Base-by-base conservation (phyloP, 1,284 basidiomycete genomes). In the Fistulina hepatica region DNA sequence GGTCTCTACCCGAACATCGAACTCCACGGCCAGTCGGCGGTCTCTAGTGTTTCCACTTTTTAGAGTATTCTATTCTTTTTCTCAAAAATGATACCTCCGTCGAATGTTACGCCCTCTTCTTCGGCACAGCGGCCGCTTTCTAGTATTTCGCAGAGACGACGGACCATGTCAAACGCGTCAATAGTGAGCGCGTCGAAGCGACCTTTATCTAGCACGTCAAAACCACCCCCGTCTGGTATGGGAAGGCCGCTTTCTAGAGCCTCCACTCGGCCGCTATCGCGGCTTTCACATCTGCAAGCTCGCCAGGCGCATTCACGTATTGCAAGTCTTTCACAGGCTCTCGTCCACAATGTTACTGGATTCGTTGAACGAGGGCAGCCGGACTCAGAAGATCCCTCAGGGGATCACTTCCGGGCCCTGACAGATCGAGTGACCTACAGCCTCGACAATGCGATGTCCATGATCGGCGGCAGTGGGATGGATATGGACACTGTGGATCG, bases 401-500 rank as follows among this genome's bases (percentile, higher is more conserved):
- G 70, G 28, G 58, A 57, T 24, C 66, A 63, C 16, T 76, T 71
- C 48, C 67, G 62, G 20, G 55, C 60, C 16, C 56, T 62, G 2
- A 63, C 75, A 10, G 79, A 81, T 24, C 67, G 67, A 47, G 69
- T 46, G 39, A 63, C 54, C 45, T 72, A 66, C 48, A 76, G 51
- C 51, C 56, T 61, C 51, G 69, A 70, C 39, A 49, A 57, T 12
- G 61, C 59, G 2, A 64, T 63, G 1, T 48, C 70, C 21, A 61
- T 53, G 26, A 80, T 78, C 47, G 73, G 68, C 8, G 65, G 68
- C 2, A 63, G 64, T 2, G 69, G 69, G 42, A 57, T 67, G 5
- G 77, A 80, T 50, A 67, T 81, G 60, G 48, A 52, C 6, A 54
- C 56, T 4, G 64, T 78, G 33, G 69, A 78, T 43, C 64, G 60